Evolutionary conservation across 2,329 filamentous ascomycete genomes (phyloP).

Genomic region (Nannizziopsis arthrosporioides): DNA sequence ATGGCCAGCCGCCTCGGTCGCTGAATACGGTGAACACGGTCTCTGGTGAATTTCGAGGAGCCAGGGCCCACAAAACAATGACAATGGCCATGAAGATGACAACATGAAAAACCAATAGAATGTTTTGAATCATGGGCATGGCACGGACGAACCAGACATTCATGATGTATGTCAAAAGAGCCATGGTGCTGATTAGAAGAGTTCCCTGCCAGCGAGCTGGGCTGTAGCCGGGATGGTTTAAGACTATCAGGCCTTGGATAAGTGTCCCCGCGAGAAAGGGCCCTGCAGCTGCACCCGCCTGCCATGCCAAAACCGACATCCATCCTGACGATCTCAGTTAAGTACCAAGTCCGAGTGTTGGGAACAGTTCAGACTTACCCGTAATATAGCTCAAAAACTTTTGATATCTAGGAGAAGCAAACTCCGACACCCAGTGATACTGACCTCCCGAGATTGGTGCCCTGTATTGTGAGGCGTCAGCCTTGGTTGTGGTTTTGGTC

Average conservation of each 20-base stretch:
- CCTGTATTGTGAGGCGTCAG: slow-evolving; percentile 18
- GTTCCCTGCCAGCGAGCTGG: slow-evolving; percentile 24
- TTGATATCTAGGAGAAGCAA: slow-evolving; percentile 39
- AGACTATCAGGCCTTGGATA: slow-evolving; percentile 25
- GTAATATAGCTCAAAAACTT: slow-evolving; percentile 45
- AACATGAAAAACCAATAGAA: slow-evolving; percentile 25
- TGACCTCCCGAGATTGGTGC: slow-evolving; percentile 48
- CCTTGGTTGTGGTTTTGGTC: not conserved
- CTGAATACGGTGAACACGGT: slow-evolving; percentile 21
- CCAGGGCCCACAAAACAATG: slow-evolving; percentile 23
- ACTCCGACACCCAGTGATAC: slow-evolving; percentile 49
- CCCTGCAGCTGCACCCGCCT: slow-evolving; percentile 20
- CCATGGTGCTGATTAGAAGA: slow-evolving; percentile 20
- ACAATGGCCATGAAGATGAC: slow-evolving; percentile 25
- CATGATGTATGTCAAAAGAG: slow-evolving; percentile 20
- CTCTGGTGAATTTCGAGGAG: slow-evolving; percentile 18
- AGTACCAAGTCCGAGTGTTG: slow-evolving; percentile 19
- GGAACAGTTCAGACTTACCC: slow-evolving; percentile 27
- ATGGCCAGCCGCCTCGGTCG: slow-evolving; percentile 21
- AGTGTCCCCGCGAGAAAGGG: slow-evolving; percentile 25
- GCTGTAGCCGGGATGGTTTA: slow-evolving; percentile 22
- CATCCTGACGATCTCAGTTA: slow-evolving; percentile 16
- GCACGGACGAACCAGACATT: slow-evolving; percentile 22
- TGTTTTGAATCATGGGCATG: slow-evolving; percentile 23
- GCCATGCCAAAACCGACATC: slow-evolving; percentile 25